Evolutionary conservation across 371 early-diverging fungal genomes (phyloP), one percentile per base, ranked within the genome.

Genomic region (Funneliformis caledonium): DNA sequence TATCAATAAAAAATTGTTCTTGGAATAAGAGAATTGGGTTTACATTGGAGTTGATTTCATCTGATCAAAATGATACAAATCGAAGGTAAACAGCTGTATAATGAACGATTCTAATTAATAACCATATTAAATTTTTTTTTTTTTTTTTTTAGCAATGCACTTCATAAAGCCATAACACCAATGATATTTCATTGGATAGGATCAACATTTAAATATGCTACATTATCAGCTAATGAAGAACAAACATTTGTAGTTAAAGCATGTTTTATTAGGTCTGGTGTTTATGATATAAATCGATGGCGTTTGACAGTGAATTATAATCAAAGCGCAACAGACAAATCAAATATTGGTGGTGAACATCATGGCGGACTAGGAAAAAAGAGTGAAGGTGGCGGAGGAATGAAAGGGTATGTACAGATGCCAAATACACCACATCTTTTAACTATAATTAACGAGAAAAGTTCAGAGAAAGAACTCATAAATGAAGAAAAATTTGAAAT

Each of bases 231-330:
- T 2, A 86, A 92, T 26, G 87, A 88, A 74, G 87, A 87, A 65
- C 81, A 78, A 5, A 83, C 84, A 33, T 65, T 92, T 12, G 78
- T 79, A 6, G 83, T 88, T 14, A 78, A 84, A 62, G 93, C 92
- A 0, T 87, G 88, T 33, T 92, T 95, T 78, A 85, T 88, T 1
- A 75, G 87, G 48, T 83, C 89, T 47, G 95, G 94, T 9, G 88
- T 92, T 0, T 94, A 92, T 81, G 92, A 95, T 81, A 84, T 95
- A 52, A 93, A 93, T 83, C 86, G 92, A 22, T 95, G 95, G 95
- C 86, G 88, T 8, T 70, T 91, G 31, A 87, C 89, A 12, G 87
- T 90, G 14, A 83, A 88, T 52, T 84, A 84, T 5, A 84, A 76
- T 61, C 42, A 42, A 12, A 43, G 33, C 9, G 16, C 33, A 11